Evolutionary conservation across 805 yeast genomes (phyloP), one percentile per base, ranked within the genome.

Genomic region (Spathaspora hagerdaliae): DNA sequence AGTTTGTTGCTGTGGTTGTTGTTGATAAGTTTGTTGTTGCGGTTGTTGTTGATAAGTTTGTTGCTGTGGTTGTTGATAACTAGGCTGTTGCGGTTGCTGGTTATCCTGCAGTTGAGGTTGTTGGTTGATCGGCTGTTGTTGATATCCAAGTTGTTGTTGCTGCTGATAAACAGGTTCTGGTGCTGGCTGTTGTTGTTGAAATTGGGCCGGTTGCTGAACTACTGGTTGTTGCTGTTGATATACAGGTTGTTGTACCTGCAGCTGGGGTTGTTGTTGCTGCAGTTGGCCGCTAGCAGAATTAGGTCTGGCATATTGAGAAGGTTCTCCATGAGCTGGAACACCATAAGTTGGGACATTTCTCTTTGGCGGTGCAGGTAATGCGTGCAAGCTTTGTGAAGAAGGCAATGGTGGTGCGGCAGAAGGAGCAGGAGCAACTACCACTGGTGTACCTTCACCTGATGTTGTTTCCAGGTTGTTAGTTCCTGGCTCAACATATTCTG

Each of bases 311-410:
- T 51, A 57, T 3, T 52, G 50, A 7, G 41, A 31, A 9, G 47
- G 45, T 9, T 58, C 61, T 9, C 53, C 61, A 5, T 45, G 65
- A 12, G 56, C 55, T 9, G 65, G 59, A 14, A 60, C 57, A 13
- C 19, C 35, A 12, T 32, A 26, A 26, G 48, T 27, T 5, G 43
- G 49, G 0, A 64, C 73, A 27, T 59, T 61, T 33, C 78, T 64
- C 42, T 55, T 61, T 0, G 83, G 83, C 13, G 63, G 62, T 5
- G 61, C 50, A 5, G 61, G 61, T 27, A 56, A 45, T 4, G 46
- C 29, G 15, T 42, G 42, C 43, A 58, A 43, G 37, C 57, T 55
- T 13, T 56, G 64, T 29, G 50, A 55, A 10, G 51, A 29, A n/a
- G 58, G 46, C 32, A 41, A 36, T n/a, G 41, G 47, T 33, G 50